These are phyloP conservation scores for Hericium erinaceus DNA, from an alignment of 768 basidiomycete genomes.

Conservation along the genomic window DNA sequence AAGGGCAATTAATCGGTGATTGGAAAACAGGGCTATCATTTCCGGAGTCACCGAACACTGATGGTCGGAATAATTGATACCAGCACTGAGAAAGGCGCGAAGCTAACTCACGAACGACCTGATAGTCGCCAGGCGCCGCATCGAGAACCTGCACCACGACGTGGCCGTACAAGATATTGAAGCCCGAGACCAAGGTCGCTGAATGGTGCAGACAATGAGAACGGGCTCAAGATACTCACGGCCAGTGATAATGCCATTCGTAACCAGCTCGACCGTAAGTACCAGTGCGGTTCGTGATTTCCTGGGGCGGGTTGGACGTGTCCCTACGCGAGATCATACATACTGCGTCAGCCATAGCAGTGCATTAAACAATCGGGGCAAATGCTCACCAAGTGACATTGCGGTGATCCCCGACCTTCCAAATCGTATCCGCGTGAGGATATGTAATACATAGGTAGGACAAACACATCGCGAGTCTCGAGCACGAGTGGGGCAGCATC, in stretches of 20 bases:
- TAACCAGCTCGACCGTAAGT: too few relatives aligned
- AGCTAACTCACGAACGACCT: not conserved
- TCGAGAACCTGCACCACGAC: not conserved
- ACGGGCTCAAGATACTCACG: too few relatives aligned
- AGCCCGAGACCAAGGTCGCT: not conserved
- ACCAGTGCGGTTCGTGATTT: not conserved
- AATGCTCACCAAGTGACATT: not conserved
- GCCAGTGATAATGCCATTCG: too few relatives aligned
- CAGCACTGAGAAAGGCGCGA: not conserved
- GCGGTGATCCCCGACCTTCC: slow-evolving; percentile 10
- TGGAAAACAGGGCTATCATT: not conserved
- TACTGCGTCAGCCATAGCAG: not conserved
- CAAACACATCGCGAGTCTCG: slow-evolving; percentile 16
- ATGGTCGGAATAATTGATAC: not conserved
- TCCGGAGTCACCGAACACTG: not conserved
- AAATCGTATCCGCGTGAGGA: slow-evolving; percentile 17
- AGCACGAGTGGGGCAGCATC: not conserved
- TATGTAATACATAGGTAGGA: slow-evolving; percentile 14
- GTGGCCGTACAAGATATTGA: not conserved
- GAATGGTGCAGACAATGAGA: not conserved
- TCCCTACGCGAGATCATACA: not conserved
- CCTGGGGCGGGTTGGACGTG: not conserved
- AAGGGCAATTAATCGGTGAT: not conserved
- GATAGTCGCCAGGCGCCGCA: not conserved
- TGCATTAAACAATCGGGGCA: too few relatives aligned